Evolutionary conservation across 2,329 filamentous ascomycete genomes (phyloP), one percentile per base, ranked within the genome.

Genomic region (Fusarium sp.): DNA sequence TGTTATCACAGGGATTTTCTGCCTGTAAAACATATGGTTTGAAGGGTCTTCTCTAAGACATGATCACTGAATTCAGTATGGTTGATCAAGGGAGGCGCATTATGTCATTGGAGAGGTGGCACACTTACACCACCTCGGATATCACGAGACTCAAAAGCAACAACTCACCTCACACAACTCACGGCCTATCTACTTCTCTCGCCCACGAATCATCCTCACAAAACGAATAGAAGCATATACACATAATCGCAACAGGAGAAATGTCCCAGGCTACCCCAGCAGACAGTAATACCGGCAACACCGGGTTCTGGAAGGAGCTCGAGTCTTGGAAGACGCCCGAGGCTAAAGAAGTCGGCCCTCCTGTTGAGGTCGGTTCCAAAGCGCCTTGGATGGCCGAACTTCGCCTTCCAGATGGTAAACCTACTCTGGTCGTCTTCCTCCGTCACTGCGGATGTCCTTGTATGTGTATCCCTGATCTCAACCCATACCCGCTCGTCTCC

Each of bases 391-490:
- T 88, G 31, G 73, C 84, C 29, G 84, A 86, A 67, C 82, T 93
- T 7, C 78, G 79, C 9, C 80, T 92, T n/a, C 87, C 88, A 1
- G 81, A 84, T 46, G 82, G 83, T 27, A 90, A 88, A 75, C 89
- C 90, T 1, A 89, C 87, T 0, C 79, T 94, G 2, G 82, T 94
- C 22, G 87, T 90, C 17, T 94, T 94, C 77, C 85, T 94, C 7
- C 86, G 92, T 36, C 92, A 94, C 79, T 94, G 92, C 79, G 92
- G 92, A 36, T 93, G 92, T 83, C 92, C 92, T 12, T 93, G 92
- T 92, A 87, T 79, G 87, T 81, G 87, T 81, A 24, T 12, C 40
- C 20, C 14, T 27, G 22, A 31, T 16, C 33, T 35, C 16, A 29
- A 16, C n/a, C 24, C 24, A 22, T 20, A 36, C 33, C 22, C 7